Conservation (phyloP, 2,329 filamentous ascomycete genomes). For the Ophiognomonia clavigignenti-juglandacearum region DNA sequence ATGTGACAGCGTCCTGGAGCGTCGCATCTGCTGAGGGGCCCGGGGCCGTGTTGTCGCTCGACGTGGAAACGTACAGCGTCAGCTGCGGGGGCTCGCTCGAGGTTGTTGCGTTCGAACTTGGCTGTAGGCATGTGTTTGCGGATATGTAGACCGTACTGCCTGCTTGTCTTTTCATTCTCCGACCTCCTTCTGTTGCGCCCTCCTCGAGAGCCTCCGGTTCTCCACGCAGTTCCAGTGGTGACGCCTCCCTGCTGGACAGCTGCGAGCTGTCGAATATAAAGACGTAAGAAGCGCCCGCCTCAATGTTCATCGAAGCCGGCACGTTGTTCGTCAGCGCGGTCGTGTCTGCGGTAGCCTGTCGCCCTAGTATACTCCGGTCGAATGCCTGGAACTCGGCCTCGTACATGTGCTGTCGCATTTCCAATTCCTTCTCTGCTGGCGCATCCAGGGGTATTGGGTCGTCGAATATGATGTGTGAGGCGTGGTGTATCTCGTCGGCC, state of each 20-base stretch:
- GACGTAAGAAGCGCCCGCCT: slow-evolving; percentile 55
- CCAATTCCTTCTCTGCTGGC: slow-evolving; percentile 18
- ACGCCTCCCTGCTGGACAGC: slow-evolving; percentile 37
- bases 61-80: slow-evolving; percentile 69
- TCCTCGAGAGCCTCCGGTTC: slow-evolving; percentile 8
- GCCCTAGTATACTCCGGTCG: slow-evolving; percentile 58
- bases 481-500: slow-evolving; percentile 46
- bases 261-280: slow-evolving; percentile 60
- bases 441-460: slow-evolving; percentile 17
- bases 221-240: slow-evolving; percentile 10
- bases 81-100: slow-evolving; percentile 62
- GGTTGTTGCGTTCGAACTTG: slow-evolving; percentile 45
- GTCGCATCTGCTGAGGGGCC: slow-evolving; percentile 51
- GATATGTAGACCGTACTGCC: slow-evolving; percentile 66
- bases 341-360: slow-evolving; percentile 40
- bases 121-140: slow-evolving; percentile 81
- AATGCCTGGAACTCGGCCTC: slow-evolving; percentile 58
- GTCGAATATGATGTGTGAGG: slow-evolving; percentile 20
- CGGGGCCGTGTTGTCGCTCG: slow-evolving; percentile 57
- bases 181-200: slow-evolving; percentile 18
- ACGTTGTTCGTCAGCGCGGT: slow-evolving; percentile 59
- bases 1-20: slow-evolving; percentile 41
- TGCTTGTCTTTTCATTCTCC: slow-evolving; percentile 20
- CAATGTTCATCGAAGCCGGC: slow-evolving; percentile 53
- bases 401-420: slow-evolving; percentile 35